Evolutionary conservation across 164 flowering plant species (phyloP), one percentile per base, ranked within the genome.

Genomic region (Chloranthus sessilifolius): DNA sequence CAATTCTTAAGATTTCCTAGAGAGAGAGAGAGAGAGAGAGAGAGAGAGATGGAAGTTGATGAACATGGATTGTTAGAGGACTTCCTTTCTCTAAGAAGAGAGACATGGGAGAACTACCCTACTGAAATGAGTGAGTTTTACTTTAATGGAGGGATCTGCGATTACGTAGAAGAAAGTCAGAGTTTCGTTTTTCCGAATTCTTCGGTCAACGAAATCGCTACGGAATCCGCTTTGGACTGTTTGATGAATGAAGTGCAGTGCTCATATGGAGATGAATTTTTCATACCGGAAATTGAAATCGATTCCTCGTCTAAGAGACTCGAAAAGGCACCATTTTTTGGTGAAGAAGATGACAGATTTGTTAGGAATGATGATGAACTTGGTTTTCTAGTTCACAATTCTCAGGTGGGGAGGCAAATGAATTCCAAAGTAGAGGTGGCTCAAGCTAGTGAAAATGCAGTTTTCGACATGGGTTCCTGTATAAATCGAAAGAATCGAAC

Each of bases 61-160:
- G 79, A 75, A 5, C 63, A 67, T 43, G 77, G 69, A 39, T 62
- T 78, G 60, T 60, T 79, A 28, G 95, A 82, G 66, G 85, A 82
- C 42, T 51, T 82, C 27, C 52, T 78, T 9, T 66, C 70, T 43
- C 69, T 75, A 52, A 80, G 66, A 60, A 72, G 67, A 58, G 84
- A 79, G 1, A 52, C 46, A 33, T 74, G 75, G 73, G 64, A 63
- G 31, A 50, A 59, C 51, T 65, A 46, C 25, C 59, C 70, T 17
- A 14, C 37, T 41, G 66, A 64, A 37, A 31, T 62, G 63, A 64
- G 31, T 56, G 75, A 69, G 57, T 58, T 68, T 25, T 55, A 67
- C 44, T 63, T 67, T 15, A 60, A 38, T 67, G 70, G 61, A 2
- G 73, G 77, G 74, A 71, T 24, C 51, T 70, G 66, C 15, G 77